Conservation (phyloP, 129 eudicot genomes). For the Flaveria robusta region DNA sequence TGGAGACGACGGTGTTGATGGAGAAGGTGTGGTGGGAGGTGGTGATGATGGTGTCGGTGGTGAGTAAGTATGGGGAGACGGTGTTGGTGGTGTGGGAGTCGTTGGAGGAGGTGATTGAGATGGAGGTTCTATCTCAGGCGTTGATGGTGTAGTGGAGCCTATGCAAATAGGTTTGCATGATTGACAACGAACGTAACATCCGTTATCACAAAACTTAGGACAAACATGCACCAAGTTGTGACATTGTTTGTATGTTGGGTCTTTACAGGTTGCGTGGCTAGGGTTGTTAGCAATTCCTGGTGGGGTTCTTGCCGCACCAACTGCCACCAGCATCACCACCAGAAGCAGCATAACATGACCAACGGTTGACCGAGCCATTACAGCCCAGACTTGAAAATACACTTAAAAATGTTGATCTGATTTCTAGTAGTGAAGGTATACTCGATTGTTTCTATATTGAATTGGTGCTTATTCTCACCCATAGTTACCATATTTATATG, state of each 20-base stretch:
- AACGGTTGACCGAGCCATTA: conserved; percentile 44
- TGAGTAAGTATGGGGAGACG: not conserved
- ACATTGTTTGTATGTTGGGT: conserved; percentile 47
- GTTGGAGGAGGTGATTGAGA: conserved; percentile 22
- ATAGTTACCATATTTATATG: conserved; percentile 15
- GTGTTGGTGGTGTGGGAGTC: not conserved
- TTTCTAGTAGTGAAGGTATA: not conserved
- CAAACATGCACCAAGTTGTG: conserved; percentile 64
- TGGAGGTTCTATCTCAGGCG: conserved; percentile 31
- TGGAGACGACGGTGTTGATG: conserved; percentile 2
- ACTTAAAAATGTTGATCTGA: not conserved
- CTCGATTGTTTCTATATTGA: conserved; percentile 14
- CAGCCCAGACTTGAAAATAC: not conserved
- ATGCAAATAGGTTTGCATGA: conserved; percentile 68
- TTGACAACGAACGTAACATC: conserved; percentile 54
- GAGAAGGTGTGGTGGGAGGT: conserved; percentile 4
- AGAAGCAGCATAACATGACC: conserved; percentile 31
- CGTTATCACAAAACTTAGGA: conserved; percentile 65
- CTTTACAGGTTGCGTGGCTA: conserved; percentile 50
- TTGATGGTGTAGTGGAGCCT: conserved; percentile 32
- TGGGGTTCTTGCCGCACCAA: conserved; percentile 45
- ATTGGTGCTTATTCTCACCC: conserved; percentile 21
- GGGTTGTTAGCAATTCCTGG: conserved; percentile 66
- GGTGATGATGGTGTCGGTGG: conserved; percentile 11
- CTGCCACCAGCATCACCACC: conserved; percentile 24